Evolutionary conservation across 352 stramenopile genomes (phyloP), one percentile per base, ranked within the genome.

Genomic region (Blastocystis hominis): DNA sequence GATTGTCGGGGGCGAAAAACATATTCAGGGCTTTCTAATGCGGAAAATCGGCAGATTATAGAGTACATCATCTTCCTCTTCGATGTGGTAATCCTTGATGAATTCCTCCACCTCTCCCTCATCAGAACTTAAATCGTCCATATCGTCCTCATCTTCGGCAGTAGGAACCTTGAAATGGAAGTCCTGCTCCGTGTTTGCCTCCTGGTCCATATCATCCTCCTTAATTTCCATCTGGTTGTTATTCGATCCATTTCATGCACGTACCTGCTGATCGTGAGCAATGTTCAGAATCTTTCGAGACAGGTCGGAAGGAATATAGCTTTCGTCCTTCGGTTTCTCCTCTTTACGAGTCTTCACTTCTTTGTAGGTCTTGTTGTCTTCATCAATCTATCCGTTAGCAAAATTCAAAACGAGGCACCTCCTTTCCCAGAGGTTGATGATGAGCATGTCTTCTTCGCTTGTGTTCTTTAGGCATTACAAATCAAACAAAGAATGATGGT

Each of bases 61-160:
- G 24, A 42, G 54, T 44, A 88, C 91, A 55, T 95, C 93, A 79
- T 95, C 92, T 40, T 94, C 92, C 81, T 94, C 93, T 59, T 92
- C 92, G 64, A 95, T 80, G 92, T 90, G 95, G 92, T 88, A 63
- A 59, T 78, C 53, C 42, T 89, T 90, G 34, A 90, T 91, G 56
- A 89, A 89, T 30, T 78, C 78, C 50, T 89, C 75, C 30, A 86
- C 36, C 30, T 88, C 69, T 2, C 75, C 62, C 55, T 95, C 93
- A 75, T 97, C 95, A 64, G 97, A 92, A 47, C 93, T 90, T 69
- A 95, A 92, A 76, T 96, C 92, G 56, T 95, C 92, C 59, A 95
- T 92, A 17, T 93, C 93, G 64, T 96, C 92, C 88, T 95, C 94
- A 81, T 95, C 92, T 66, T 94, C 92, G 44, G 91, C 91, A 88